Base-by-base conservation (phyloP, 2,329 filamentous ascomycete genomes). In the Thelonectria olida region DNA sequence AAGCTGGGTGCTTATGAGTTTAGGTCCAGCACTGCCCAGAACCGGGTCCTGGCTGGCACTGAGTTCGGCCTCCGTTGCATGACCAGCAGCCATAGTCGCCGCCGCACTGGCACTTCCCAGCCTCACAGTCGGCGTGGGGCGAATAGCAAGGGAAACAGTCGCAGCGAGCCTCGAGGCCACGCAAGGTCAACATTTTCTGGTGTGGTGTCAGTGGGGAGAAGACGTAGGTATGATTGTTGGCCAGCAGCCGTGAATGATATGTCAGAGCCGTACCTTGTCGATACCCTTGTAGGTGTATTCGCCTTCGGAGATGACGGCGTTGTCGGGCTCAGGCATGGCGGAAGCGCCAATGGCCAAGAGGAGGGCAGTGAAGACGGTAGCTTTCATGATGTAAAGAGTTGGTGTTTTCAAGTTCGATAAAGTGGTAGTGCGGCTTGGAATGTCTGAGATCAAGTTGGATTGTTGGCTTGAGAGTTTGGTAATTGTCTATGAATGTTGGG, bases 241-340 rank as follows among this genome's bases (percentile, higher is more conserved):
- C 7, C 10, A 17, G 36, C 17, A 22, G 39, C 19, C 6, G 25
- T 42, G 44, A 48, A 15, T 13, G 5, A 48, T 28, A 15, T 13
- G 10, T 9, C 8, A 53, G 12, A 42, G 13, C 12, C 50, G 8
- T 53, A 53, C 50, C 31, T 53, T 53, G 50, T 53, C 50, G 22
- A 53, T 53, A 17, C 50, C 50, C n/a, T 8, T 42, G 22, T 53
- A 53, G 50, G 50, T 53, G 25, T 25, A 39, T 25, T 53, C 50
- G 13, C 50, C 50, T 17, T 53, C 34, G 31, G 19, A 23, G 50
- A 53, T 53, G 20, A 53, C 50, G 4, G 22, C 50, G 25, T 53
- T 53, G 34, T 53, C 50, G 22, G 34, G 28, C 50, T 53, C 50
- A 8, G 50, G 50, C 50, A 53, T 41, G 50, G 50, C 50, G 20